A percentile compares a stretch with the other conserved stretches of the same genome.
These are phyloP conservation scores for Mycena amicta DNA, from an alignment of 768 basidiomycete species.

Conservation along the genomic window DNA sequence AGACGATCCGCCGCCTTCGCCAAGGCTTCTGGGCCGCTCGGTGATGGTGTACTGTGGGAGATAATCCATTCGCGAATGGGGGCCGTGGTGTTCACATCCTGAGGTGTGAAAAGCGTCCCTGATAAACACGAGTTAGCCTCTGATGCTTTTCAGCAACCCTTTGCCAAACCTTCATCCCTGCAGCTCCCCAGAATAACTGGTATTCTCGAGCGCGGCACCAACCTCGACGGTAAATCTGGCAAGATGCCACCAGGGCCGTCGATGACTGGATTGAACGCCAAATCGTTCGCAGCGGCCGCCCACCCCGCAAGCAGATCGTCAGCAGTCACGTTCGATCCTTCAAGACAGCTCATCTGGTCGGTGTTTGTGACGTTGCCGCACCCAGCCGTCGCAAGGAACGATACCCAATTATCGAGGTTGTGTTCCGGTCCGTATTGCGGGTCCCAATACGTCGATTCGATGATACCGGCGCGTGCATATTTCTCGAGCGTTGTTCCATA, in stretches of 20 bases:
- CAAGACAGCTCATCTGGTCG: conserved; percentile 7
- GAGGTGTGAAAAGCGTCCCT: conserved; percentile 41
- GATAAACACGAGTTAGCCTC: too few species aligned
- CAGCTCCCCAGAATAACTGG: conserved; percentile 50
- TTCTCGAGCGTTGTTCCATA: conserved; percentile 36
- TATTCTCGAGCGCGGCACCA: conserved; percentile 31
- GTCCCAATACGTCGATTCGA: conserved; percentile 10
- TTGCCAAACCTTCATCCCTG: conserved; percentile 48
- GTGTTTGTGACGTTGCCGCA: not conserved
- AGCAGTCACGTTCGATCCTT: conserved; percentile 13
- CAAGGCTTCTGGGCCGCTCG: conserved; percentile 25
- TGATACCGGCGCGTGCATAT: conserved; percentile 34
- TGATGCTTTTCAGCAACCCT: not conserved
- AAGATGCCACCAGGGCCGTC: conserved; percentile 44
- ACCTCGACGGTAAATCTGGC: conserved; percentile 40
- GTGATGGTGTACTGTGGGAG: conserved; percentile 31
- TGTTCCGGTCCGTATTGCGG: conserved; percentile 3
- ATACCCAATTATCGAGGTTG: not conserved
- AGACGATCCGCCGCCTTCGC: conserved; percentile 27
- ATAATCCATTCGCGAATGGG: conserved; percentile 31
- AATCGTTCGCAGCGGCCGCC: conserved; percentile 10
- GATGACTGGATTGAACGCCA: conserved; percentile 41
- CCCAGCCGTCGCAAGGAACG: not conserved
- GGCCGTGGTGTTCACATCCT: conserved; percentile 25
- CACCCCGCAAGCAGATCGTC: conserved; percentile 11